Conservation (phyloP, 768 basidiomycete species). For the Wakefieldia striispora region DNA sequence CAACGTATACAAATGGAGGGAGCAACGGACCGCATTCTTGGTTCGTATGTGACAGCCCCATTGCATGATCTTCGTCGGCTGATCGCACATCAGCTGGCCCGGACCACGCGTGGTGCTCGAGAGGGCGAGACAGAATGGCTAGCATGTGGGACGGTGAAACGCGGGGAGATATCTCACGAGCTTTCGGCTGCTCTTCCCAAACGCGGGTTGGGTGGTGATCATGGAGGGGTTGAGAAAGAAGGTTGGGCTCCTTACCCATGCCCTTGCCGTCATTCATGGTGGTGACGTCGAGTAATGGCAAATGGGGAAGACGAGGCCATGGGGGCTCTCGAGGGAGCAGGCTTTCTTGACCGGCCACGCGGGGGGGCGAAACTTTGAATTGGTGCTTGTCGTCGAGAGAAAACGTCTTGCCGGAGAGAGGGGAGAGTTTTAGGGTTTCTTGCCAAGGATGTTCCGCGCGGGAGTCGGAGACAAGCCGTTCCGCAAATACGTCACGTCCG, state of each 20-base stretch:
- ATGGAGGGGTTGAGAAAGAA: not conserved
- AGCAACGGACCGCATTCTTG: conserved; percentile 9
- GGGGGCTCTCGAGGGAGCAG: conserved; percentile 1
- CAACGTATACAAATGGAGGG: not conserved
- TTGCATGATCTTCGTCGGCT: not conserved
- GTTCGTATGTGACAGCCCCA: not conserved
- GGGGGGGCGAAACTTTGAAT: not conserved
- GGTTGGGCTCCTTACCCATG: not conserved
- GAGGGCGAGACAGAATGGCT: not conserved
- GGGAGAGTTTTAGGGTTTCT: conserved; percentile 12
- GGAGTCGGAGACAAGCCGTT: conserved; percentile 13
- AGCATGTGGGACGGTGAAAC: conserved; percentile 9
- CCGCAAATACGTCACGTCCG: conserved; percentile 13
- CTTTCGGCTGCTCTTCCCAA: conserved; percentile 22
- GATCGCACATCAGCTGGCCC: not conserved
- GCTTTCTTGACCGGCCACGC: conserved; percentile 5
- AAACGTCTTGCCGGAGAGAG: conserved; percentile 1
- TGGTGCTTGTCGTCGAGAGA: conserved; percentile 7
- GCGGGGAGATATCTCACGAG: conserved; percentile 11
- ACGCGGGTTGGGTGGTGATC: conserved; percentile 27
- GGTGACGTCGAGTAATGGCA: not conserved
- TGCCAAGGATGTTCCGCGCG: conserved; percentile 8
- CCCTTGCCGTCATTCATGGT: not conserved
- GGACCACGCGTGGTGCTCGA: not conserved
- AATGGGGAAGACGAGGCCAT: conserved; percentile 6